These are phyloP conservation scores for Pythium aquatile DNA, from an alignment of 352 stramenopile genomes.

Conservation along the genomic window DNA sequence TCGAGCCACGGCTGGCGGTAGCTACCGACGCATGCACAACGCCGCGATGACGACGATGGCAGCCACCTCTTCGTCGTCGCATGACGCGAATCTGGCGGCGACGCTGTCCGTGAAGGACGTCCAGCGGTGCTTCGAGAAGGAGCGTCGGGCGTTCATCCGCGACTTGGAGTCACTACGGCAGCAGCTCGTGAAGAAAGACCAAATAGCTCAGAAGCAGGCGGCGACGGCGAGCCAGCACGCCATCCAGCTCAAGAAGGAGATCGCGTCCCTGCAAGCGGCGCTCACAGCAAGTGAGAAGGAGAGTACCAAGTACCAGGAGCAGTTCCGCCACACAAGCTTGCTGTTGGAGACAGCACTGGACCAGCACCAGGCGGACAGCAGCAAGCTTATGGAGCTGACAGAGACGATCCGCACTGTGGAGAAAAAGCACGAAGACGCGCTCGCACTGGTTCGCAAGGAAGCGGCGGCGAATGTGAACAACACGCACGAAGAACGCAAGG, in stretches of 20 bases:
- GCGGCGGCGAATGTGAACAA: slow-evolving; percentile 48
- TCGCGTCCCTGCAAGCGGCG: slow-evolving; percentile 51
- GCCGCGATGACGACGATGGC: background rate
- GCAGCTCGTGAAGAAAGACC: slow-evolving; percentile 78
- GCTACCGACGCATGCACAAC: slow-evolving; percentile 19
- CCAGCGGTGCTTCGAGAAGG: slow-evolving; percentile 79
- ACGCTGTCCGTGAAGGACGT: slow-evolving; percentile 70
- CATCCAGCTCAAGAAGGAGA: slow-evolving; percentile 79
- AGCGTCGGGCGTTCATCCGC: slow-evolving; percentile 60
- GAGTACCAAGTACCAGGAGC: slow-evolving; percentile 41
- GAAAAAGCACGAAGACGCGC: slow-evolving; percentile 61
- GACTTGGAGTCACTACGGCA: slow-evolving; percentile 74
- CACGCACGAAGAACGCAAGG: slow-evolving; percentile 69
- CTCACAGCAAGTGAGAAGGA: slow-evolving; percentile 45
- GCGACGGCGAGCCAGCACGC: slow-evolving; percentile 55
- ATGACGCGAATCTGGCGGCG: background rate
- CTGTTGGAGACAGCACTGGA: slow-evolving; percentile 72
- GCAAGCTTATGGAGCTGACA: slow-evolving; percentile 41
- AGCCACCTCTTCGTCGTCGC: background rate
- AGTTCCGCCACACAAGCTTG: slow-evolving; percentile 69
- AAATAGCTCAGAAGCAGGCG: slow-evolving; percentile 41
- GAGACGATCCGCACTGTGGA: slow-evolving; percentile 58
- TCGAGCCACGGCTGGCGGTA: background rate
- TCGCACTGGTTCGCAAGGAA: slow-evolving; percentile 57
- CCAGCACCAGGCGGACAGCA: slow-evolving; percentile 69